phyloP scores from a whole-genome alignment of 176 grass and related monocot species.

The Zizania latifolia region DNA sequence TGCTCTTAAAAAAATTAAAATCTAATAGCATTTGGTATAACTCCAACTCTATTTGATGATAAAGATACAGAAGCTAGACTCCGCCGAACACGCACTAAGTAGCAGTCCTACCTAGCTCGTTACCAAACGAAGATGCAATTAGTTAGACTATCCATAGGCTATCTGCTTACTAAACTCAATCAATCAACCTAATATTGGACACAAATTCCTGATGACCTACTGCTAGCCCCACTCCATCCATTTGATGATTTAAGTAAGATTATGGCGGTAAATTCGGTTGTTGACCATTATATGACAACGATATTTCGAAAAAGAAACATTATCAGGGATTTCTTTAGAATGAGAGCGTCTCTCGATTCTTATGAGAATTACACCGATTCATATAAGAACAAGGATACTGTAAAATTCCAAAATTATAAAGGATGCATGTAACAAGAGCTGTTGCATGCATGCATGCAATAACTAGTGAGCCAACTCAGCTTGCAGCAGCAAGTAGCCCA shows the following conservation, averaged over 20 bases:
- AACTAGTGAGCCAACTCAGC: not conserved
- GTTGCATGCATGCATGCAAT: no score
- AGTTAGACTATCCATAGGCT: not conserved
- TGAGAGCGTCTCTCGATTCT: not conserved
- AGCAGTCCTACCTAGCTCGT: not conserved
- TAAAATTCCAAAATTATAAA: no score
- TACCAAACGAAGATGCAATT: not conserved
- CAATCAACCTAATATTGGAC: not conserved
- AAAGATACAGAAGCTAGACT: no score
- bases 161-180: not conserved
- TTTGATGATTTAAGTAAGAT: not conserved
- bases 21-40: no score
- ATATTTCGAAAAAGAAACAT: not conserved
- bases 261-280: not conserved
- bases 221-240: not conserved
- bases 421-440: no score
- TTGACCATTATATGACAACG: slow-evolving; percentile 12
- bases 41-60: no score
- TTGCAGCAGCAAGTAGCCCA: slow-evolving; percentile 26
- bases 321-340: not conserved
- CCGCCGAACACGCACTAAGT: no score
- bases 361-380: not conserved
- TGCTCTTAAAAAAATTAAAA: no score
- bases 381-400: no score
- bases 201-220: not conserved